Percentiles rank a stretch among this genome's conserved stretches.
These are phyloP conservation scores for Aegilops bicornis DNA, from an alignment of 176 grass and related monocot genomes.

Conservation along the genomic window DNA sequence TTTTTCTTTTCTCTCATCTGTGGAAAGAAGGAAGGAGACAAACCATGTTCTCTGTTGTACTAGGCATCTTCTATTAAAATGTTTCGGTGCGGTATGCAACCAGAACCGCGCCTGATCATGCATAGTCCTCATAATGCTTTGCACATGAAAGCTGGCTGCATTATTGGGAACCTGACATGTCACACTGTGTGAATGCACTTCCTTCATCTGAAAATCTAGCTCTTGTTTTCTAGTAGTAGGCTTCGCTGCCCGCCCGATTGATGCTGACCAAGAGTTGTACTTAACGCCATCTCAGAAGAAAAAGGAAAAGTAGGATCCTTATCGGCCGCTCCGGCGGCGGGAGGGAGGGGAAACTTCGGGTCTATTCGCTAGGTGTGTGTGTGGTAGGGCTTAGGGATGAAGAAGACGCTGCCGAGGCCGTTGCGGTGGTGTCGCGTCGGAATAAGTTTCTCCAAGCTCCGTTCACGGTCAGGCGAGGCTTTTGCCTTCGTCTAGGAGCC, in stretches of 20 bases:
- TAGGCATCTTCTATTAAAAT: neutral
- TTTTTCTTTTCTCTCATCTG: neutral
- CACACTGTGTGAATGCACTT: neutral
- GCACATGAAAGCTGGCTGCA: constrained; percentile 28
- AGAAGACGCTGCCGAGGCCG: no score
- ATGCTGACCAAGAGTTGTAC: neutral
- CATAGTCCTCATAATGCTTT: neutral
- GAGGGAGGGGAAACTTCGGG: no score
- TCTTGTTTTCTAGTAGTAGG: neutral
- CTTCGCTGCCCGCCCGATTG: neutral
- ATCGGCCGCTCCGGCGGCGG: no score
- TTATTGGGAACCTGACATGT: constrained; percentile 34
- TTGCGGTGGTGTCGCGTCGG: no score
- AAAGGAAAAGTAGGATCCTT: no score
- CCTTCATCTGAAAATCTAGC: neutral
- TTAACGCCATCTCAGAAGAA: no score
- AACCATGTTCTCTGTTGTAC: constrained; percentile 14
- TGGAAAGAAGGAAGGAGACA: constrained; percentile 5
- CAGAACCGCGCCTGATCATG: neutral
- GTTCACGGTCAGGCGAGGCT: no score
- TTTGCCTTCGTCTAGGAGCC: no score
- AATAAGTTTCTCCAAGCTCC: no score
- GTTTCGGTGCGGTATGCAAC: neutral
- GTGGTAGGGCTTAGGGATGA: no score
- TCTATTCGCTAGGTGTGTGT: no score